Evolutionary conservation across 148 eudicot species (phyloP).

Genomic region (Rhododendron molle): DNA sequence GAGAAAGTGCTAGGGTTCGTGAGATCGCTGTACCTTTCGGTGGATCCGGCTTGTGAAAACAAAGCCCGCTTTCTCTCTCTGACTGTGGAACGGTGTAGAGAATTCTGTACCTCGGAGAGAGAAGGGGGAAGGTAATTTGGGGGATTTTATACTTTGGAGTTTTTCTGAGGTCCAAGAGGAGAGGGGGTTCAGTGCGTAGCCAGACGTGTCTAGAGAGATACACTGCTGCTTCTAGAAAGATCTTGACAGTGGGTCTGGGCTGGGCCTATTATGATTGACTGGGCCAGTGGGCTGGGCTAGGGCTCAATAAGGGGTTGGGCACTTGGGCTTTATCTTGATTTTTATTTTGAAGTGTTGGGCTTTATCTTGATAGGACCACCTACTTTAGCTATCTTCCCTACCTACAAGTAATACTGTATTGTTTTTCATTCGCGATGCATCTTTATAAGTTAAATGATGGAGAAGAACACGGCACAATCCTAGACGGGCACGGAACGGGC

Average conservation of each 20-base stretch:
- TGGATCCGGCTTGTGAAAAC: background rate
- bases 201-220: background rate
- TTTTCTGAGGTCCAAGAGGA: background rate
- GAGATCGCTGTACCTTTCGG: background rate
- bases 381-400: no score
- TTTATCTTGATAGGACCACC: no score
- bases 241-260: background rate
- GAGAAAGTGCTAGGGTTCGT: background rate
- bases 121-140: background rate
- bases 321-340: background rate
- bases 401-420: no score
- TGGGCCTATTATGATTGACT: background rate
- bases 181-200: background rate
- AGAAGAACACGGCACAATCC: no score
- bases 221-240: slow-evolving; percentile 9
- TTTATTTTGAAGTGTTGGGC: no score
- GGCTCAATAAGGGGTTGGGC: background rate
- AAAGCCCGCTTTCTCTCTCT: background rate
- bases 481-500: no score
- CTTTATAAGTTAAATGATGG: no score
- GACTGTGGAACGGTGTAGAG: background rate
- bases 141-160: background rate
- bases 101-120: background rate
- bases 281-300: background rate
- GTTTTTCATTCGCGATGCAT: no score